Base-by-base conservation (phyloP, 768 basidiomycete genomes). In the Cytidiella melzeri region DNA sequence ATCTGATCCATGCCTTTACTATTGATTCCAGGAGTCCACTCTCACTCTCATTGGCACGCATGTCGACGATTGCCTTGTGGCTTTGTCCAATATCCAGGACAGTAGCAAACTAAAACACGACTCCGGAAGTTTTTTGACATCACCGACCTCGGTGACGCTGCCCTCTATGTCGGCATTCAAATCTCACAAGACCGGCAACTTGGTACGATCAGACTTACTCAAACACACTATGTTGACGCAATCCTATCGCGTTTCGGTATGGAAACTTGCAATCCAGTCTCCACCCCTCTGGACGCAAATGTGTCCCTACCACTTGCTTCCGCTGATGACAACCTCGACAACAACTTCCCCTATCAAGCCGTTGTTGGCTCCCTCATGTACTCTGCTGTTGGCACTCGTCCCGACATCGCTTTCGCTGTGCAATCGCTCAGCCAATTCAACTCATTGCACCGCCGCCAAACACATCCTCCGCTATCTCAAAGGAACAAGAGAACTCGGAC, bases 1-100 rank as follows among this genome's bases (percentile, higher is more conserved):
- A n/a, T 60, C 54, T 43, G 66, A 68, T 34, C 57, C 56, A 45
- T 61, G 63, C 39, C 53, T 65, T 50, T 55, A 51, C 42, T 39
- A 43, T 1, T 38, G 34, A n/a, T 28, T 41, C 1, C 43, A 13
- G 11, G 26, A 13, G 1, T 23, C 47, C 5, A n/a, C n/a, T n/a
- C 18, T 55, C 41, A 30, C 46, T 20, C 51, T 64, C 34, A 41
- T 61, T 44, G 43, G 52, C 46, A 50, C 57, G 25, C 64, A 61
- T 12, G 64, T 73, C 1, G n/a, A n/a, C n/a, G n/a, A n/a, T n/a
- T n/a, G n/a, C n/a, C n/a, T n/a, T n/a, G n/a, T n/a, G n/a, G n/a
- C n/a, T n/a, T n/a, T n/a, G 28, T 46, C 23, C 45, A 7, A 34
- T 7, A 19, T 46, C 5, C 30, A 30, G 34, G 27, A 46, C 23